A percentile compares a stretch with the other conserved stretches of the same genome.
Conservation (phyloP, 345 rosid genomes). For the Stellera chamaejasme region DNA sequence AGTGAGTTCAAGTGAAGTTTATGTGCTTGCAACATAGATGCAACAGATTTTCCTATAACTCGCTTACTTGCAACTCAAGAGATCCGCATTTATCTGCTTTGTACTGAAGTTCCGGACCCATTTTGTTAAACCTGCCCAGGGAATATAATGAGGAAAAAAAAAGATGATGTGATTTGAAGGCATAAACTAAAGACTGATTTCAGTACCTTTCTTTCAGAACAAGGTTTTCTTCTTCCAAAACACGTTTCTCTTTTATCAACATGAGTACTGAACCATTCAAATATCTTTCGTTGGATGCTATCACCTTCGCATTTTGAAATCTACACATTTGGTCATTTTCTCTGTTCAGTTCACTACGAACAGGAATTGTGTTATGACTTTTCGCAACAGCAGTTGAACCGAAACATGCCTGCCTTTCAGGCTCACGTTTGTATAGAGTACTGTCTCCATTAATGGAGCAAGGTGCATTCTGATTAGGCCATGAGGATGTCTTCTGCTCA, state of each 20-base stretch:
- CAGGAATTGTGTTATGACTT: slow-evolving; percentile 1
- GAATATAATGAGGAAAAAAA: background rate
- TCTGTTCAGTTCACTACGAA: background rate
- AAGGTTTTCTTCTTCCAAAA: slow-evolving; percentile 14
- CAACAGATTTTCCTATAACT: background rate
- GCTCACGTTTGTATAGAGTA: too few species aligned
- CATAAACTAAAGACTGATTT: background rate
- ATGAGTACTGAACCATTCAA: background rate
- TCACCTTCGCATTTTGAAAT: slow-evolving; percentile 18
- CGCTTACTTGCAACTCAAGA: slow-evolving; percentile 29
- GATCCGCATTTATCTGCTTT: slow-evolving; percentile 20
- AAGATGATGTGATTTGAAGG: background rate
- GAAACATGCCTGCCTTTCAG: too few species aligned
- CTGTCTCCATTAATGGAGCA: background rate
- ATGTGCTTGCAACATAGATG: slow-evolving; percentile 4
- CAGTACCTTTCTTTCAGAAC: slow-evolving; percentile 18
- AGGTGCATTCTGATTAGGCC: slow-evolving; percentile 10
- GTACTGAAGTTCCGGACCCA: slow-evolving; percentile 5
- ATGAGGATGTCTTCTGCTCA: slow-evolving; percentile 9
- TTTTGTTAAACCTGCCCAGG: slow-evolving; percentile 14
- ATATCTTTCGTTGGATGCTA: background rate
- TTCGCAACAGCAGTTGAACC: slow-evolving; percentile 11
- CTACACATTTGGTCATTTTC: background rate
- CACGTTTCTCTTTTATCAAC: slow-evolving; percentile 14
- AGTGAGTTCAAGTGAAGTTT: slow-evolving; percentile 5